Percentiles rank a stretch among this genome's conserved stretches.
Evolutionary conservation across 331 rosid genomes (phyloP).

Genomic region (Acacia pycnantha): DNA sequence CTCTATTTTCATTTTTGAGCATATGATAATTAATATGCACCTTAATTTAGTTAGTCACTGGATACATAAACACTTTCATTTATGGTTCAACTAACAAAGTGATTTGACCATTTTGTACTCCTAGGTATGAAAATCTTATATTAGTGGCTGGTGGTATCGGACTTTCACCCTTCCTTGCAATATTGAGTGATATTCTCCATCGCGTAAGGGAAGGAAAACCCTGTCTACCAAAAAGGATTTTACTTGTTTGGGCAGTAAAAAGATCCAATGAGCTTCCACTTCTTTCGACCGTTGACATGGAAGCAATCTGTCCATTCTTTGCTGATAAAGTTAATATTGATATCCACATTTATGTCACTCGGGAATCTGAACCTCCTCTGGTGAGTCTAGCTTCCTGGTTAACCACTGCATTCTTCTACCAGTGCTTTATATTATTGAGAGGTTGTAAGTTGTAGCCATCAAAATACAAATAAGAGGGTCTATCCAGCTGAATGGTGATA

Average conservation of each 20-base stretch:
- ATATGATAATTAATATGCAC: slow-evolving; percentile 1
- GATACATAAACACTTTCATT: slow-evolving; percentile 2
- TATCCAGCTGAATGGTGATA: neutral
- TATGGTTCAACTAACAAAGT: slow-evolving; percentile 11
- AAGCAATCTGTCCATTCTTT: slow-evolving; percentile 63
- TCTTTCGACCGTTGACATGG: slow-evolving; percentile 69
- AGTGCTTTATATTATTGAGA: neutral
- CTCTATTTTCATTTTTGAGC: neutral
- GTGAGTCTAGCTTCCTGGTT: slow-evolving; percentile 44
- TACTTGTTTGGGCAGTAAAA: slow-evolving; percentile 86
- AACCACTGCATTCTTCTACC: slow-evolving; percentile 15
- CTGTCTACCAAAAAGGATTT: slow-evolving; percentile 59
- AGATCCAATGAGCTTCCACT: slow-evolving; percentile 77
- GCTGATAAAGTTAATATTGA: slow-evolving; percentile 55
- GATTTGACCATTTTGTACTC: slow-evolving; percentile 18
- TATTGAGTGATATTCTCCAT: slow-evolving; percentile 87
- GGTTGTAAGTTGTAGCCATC: neutral
- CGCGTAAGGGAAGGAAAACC: slow-evolving; percentile 69
- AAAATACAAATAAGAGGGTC: neutral
- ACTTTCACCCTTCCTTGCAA: slow-evolving; percentile 87
- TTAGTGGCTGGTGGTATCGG: slow-evolving; percentile 97
- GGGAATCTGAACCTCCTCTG: slow-evolving; percentile 78
- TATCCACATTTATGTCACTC: slow-evolving; percentile 66
- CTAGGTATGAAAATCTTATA: slow-evolving; percentile 81
- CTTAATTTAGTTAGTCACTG: slow-evolving; percentile 1